phyloP scores from a whole-genome alignment of 2,329 filamentous ascomycete species.

The Canariomyces notabilis region DNA sequence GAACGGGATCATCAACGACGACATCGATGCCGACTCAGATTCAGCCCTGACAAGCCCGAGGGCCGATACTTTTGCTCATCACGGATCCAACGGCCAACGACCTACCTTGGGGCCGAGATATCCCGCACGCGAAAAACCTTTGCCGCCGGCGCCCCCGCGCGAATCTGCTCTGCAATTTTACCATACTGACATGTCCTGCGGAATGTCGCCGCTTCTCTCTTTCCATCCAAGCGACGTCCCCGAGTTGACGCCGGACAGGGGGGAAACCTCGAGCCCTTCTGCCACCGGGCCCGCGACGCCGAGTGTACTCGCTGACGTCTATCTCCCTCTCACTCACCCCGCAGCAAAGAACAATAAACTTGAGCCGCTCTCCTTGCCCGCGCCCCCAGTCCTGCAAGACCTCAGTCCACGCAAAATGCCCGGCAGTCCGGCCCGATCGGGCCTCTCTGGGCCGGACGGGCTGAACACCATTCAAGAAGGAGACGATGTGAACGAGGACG shows the following conservation, averaged over 20 bases:
- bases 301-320: constrained; percentile 11
- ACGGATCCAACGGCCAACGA: neutral
- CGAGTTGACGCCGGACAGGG: constrained; percentile 20
- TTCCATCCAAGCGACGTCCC: constrained; percentile 19
- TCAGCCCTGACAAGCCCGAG: neutral
- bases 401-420: constrained; percentile 8
- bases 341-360: constrained; percentile 11
- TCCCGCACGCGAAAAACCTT: neutral
- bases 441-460: constrained; percentile 3
- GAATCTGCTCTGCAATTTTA: constrained; percentile 5
- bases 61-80: neutral
- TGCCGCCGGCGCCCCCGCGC: constrained; percentile 6
- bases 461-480: constrained; percentile 17
- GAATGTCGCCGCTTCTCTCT: constrained; percentile 21
- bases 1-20: constrained; percentile 9
- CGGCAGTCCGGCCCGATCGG: constrained; percentile 5
- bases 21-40: constrained; percentile 23
- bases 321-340: constrained; percentile 13
- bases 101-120: constrained; percentile 1
- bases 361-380: constrained; percentile 4
- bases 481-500: constrained; percentile 12
- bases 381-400: constrained; percentile 2
- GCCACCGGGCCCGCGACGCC: constrained; percentile 10
- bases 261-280: constrained; percentile 9
- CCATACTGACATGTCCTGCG: constrained; percentile 16